Conservation (phyloP, 352 stramenopile genomes). For the Phytophthora citricola region DNA sequence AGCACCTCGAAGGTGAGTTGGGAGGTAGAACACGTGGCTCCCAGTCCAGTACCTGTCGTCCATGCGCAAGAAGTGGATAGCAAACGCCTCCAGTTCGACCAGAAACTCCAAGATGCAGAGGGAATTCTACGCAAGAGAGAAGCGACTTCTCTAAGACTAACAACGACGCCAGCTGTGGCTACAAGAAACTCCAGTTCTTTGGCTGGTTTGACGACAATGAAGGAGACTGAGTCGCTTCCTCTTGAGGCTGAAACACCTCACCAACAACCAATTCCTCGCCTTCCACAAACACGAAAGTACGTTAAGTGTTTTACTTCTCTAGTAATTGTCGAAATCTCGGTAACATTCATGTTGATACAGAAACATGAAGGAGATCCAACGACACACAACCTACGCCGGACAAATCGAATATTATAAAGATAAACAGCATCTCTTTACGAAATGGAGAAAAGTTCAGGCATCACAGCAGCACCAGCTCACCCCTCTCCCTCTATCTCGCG, state of each 20-base stretch:
- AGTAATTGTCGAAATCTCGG: too few relatives aligned
- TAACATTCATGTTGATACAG: conserved; percentile 26
- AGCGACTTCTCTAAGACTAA: conserved; percentile 19
- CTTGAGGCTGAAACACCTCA: conserved; percentile 36
- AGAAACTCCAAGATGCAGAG: conserved; percentile 68
- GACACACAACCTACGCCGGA: conserved; percentile 54
- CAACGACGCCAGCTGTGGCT: not conserved
- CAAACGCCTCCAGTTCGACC: conserved; percentile 53
- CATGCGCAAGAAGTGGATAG: conserved; percentile 33
- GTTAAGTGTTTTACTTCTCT: conserved; percentile 3
- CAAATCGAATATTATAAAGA: conserved; percentile 76
- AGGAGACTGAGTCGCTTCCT: conserved; percentile 28
- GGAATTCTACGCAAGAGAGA: conserved; percentile 56
- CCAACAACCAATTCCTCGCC: conserved; percentile 53
- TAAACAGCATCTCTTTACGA: conserved; percentile 76
- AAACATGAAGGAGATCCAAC: conserved; percentile 68
- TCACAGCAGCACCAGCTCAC: conserved; percentile 59
- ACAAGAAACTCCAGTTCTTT: conserved; percentile 4
- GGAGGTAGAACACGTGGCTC: conserved; percentile 49
- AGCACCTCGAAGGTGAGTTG: conserved; percentile 57
- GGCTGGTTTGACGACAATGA: not conserved
- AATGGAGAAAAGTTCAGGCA: conserved; percentile 75
- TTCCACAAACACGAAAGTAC: conserved; percentile 71
- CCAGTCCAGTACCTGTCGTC: conserved; percentile 35
- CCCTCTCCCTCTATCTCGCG: conserved; percentile 1